phyloP scores from a whole-genome alignment of 768 basidiomycete genomes.

The Aureoboletus auriporus region DNA sequence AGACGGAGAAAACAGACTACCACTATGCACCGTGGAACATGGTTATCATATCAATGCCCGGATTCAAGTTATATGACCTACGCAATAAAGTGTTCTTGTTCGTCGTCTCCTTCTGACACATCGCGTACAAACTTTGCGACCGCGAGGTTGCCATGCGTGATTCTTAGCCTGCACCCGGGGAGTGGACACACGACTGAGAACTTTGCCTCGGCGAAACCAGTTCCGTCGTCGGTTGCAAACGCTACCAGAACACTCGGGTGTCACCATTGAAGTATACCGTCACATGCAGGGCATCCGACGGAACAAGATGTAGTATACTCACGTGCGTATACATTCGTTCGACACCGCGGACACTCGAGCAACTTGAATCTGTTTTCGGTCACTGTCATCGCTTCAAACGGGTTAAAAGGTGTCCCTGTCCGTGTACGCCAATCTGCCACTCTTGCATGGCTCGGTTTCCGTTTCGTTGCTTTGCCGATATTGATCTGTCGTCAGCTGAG shows the following conservation, averaged over 20 bases:
- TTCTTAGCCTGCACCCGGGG: conserved; percentile 34
- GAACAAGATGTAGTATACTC: conserved; percentile 12
- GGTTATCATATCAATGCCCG: neutral
- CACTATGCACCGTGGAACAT: conserved; percentile 20
- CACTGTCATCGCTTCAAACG: conserved; percentile 31
- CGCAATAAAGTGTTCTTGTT: conserved; percentile 31
- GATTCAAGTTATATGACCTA: conserved; percentile 18
- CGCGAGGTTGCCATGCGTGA: conserved; percentile 41
- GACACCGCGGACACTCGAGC: conserved; percentile 35
- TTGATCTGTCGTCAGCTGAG: conserved; percentile 17
- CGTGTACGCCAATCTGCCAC: conserved; percentile 19
- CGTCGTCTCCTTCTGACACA: conserved; percentile 24
- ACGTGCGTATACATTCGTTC: conserved; percentile 27
- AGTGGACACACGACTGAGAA: conserved; percentile 38
- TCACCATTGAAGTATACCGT: neutral
- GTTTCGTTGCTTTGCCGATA: conserved; percentile 14
- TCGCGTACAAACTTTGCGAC: conserved; percentile 42
- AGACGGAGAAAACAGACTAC: conserved; percentile 31
- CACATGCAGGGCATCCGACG: neutral
- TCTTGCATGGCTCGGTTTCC: conserved; percentile 15
- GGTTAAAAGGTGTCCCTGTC: conserved; percentile 31
- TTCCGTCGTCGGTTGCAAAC: conserved; percentile 36
- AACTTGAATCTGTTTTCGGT: conserved; percentile 18
- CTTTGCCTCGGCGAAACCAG: conserved; percentile 44
- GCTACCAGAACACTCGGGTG: conserved; percentile 26